These are phyloP conservation scores for Termitomyces sp. DNA, from an alignment of 768 basidiomycete genomes.

Conservation along the genomic window DNA sequence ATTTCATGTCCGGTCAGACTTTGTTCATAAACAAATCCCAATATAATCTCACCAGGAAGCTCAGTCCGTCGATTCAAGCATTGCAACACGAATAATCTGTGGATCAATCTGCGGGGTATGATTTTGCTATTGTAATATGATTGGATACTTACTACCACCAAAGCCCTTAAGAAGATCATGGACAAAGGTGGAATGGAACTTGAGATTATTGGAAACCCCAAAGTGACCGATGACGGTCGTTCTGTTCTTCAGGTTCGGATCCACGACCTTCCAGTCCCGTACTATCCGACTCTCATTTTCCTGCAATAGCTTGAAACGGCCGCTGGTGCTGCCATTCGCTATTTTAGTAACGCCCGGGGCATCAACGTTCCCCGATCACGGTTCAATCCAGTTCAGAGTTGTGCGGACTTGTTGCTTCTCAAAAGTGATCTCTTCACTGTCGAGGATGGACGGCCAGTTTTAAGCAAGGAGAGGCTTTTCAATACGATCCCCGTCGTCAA, in stretches of 20 bases:
- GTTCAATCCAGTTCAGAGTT: conserved; percentile 71
- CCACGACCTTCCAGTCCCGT: not conserved
- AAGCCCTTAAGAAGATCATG: conserved; percentile 73
- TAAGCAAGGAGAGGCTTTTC: conserved; percentile 63
- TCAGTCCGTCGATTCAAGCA: conserved; percentile 71
- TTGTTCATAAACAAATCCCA: not conserved
- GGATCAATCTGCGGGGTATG: conserved; percentile 30
- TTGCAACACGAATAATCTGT: conserved; percentile 71
- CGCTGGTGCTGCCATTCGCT: conserved; percentile 78
- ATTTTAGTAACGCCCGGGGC: conserved; percentile 70
- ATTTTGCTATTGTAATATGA: too few relatives aligned
- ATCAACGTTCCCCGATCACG: conserved; percentile 81
- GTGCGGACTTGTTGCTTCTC: conserved; percentile 68
- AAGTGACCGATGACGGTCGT: conserved; percentile 62
- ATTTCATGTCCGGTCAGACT: conserved; percentile 62
- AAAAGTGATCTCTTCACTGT: conserved; percentile 77
- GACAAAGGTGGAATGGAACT: conserved; percentile 60
- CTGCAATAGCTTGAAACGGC: conserved; percentile 58
- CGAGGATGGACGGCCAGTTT: conserved; percentile 63
- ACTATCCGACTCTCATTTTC: not conserved
- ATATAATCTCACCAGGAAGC: conserved; percentile 1
- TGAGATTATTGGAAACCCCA: conserved; percentile 77
- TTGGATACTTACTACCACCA: not conserved
- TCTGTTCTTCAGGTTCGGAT: conserved; percentile 54
- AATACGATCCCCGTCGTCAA: conserved; percentile 73